Evolutionary conservation across 2,329 filamentous ascomycete genomes (phyloP), one percentile per base, ranked within the genome.

Genomic region (Emmonsiellopsis sp.): DNA sequence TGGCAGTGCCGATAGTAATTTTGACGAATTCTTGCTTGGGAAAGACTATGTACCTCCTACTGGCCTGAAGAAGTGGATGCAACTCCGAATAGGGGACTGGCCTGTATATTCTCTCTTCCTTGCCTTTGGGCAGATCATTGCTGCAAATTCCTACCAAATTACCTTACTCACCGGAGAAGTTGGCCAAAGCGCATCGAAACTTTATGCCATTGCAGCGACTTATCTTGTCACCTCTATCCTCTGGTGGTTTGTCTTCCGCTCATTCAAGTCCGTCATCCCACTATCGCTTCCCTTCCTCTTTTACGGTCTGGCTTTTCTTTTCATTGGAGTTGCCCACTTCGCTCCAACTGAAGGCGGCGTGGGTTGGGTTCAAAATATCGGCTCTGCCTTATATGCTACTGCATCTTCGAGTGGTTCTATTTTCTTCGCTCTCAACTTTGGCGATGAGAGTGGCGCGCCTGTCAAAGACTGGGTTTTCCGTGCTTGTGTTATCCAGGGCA

Each of bases 401-500:
- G 83, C 82, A 5, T 83, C 83, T 5, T 77, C 81, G 7, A 80
- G 78, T 42, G 83, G 83, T 10, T 80, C 79, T 0, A 73, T 86
- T 54, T 84, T 81, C 70, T 86, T 86, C 60, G 77, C 82, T 2
- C 74, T 85, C 49, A 86, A 86, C 65, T 85, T 85, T 60, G 82
- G 82, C 53, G 79, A 80, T 58, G 81, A 84, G 70, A 80, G 78
- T 42, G 81, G 81, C 46, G 76, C 78, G 2, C 80, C 82, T 6
- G 77, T 84, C 43, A 82, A 79, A 62, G 74, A 80, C 37, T 85
- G 82, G 82, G 81, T 83, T n/a, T 83, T 81, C 68, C 77, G 83
- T 53, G 83, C 83, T 13, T 83, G 82, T 60, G 65, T 81, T 10
- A 83, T 86, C 50, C 81, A 85, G 63, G 83, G 83, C 42, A 82